Conservation (phyloP, 176 grass and related monocot genomes). For the Zoysia japonica region DNA sequence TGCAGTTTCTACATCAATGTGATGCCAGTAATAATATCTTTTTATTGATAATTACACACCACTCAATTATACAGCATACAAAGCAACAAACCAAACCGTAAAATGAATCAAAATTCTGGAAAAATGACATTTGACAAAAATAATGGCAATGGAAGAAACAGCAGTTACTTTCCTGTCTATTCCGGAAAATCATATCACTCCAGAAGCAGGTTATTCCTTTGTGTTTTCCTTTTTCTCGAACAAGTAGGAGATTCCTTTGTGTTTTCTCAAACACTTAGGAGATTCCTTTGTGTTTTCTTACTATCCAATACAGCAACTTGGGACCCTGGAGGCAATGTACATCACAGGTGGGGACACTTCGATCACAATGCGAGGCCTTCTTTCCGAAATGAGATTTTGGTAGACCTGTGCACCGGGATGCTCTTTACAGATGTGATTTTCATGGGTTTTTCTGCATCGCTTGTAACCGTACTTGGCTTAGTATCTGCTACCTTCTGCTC, state of each 20-base stretch:
- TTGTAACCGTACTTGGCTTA: conserved; percentile 33
- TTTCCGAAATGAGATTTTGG: conserved; percentile 59
- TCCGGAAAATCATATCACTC: conserved; percentile 6
- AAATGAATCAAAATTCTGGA: conserved; percentile 25
- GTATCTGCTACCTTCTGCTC: conserved; percentile 32
- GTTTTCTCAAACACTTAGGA: no score
- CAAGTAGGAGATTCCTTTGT: no score
- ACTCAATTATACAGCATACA: neutral
- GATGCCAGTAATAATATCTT: neutral
- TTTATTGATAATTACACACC: conserved; percentile 13
- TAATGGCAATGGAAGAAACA: neutral
- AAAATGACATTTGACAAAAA: neutral
- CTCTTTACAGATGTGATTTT: conserved; percentile 41
- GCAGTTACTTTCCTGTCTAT: conserved; percentile 1
- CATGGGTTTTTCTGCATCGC: conserved; percentile 47
- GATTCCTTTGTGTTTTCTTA: conserved; percentile 36
- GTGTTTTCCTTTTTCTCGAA: conserved; percentile 5
- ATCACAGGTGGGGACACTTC: neutral
- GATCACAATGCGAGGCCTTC: conserved; percentile 64
- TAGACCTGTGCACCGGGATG: conserved; percentile 63
- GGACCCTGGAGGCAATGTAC: conserved; percentile 15
- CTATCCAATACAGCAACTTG: neutral
- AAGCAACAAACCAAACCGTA: neutral
- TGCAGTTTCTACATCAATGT: neutral
- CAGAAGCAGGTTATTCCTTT: conserved; percentile 32